phyloP scores from a whole-genome alignment of 2,329 filamentous ascomycete genomes.

The Ascochyta koolunga region DNA sequence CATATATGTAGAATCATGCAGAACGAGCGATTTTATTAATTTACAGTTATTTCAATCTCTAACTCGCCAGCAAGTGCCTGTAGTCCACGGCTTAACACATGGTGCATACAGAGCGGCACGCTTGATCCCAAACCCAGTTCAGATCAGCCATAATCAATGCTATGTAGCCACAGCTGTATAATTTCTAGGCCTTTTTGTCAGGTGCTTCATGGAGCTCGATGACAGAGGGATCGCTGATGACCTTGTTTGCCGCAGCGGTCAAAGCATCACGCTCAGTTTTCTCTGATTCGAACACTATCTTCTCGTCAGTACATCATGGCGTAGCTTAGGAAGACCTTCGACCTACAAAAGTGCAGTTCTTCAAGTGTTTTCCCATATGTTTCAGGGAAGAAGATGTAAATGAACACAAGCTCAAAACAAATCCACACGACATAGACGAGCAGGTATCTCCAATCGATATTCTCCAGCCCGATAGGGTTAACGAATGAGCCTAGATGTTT shows the following conservation, averaged over 20 bases:
- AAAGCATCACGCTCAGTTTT: slow-evolving; percentile 29
- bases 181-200: slow-evolving; percentile 31
- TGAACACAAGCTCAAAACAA: slow-evolving; percentile 42
- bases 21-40: too few species aligned
- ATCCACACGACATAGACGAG: slow-evolving; percentile 60
- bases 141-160: not conserved
- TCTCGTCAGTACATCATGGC: slow-evolving; percentile 3
- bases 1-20: too few species aligned
- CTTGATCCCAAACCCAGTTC: too few species aligned
- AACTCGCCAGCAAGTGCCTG: too few species aligned
- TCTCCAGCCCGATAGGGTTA: slow-evolving; percentile 68
- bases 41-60: too few species aligned
- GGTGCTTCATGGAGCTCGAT: slow-evolving; percentile 32
- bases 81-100: too few species aligned
- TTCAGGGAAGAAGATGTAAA: slow-evolving; percentile 45
- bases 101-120: too few species aligned
- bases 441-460: slow-evolving; percentile 67
- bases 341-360: slow-evolving; percentile 40
- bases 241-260: slow-evolving; percentile 30
- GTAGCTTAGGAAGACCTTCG: not conserved
- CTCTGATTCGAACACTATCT: slow-evolving; percentile 38
- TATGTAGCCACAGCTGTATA: not conserved
- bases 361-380: slow-evolving; percentile 44
- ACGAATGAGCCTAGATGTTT: slow-evolving; percentile 55
- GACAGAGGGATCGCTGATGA: slow-evolving; percentile 23